Base-by-base conservation (phyloP, 306 rosid species). In the Pueraria montana region DNA sequence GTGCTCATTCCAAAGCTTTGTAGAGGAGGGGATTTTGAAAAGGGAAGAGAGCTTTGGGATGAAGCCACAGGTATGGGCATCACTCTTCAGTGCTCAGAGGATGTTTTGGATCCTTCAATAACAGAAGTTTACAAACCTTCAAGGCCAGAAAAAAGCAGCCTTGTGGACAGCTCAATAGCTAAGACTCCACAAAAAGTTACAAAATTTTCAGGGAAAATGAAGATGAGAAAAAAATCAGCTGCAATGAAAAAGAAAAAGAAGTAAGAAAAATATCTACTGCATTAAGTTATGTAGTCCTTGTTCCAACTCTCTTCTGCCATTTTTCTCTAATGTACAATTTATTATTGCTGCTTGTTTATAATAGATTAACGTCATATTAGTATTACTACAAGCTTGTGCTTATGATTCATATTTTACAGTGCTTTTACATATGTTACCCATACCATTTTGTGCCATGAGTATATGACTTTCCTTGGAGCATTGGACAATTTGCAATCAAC, bases 1-100 rank as follows among this genome's bases (percentile, higher is more conserved):
- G 91, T 91, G 68, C 91, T 94, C 55, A 94, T 94, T 71, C 93
- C 96, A 50, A 94, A 93, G 84, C 86, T 92, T 36, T 91, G 92
- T 63, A 84, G 84, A 72, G 94, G 90, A 82, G 97, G 98, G 61
- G 88, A 84, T 76, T 91, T 91, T 79, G 94, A 83, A 52, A 93
- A 87, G 85, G 98, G 96, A 21, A 90, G 84, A 78, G 88, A 91
- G 77, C 95, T 91, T 20, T 94, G 97, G 97, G 88, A 91, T 42
- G 97, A 94, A 75, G 98, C 97, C 53, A 27, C 42, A 16, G 17
- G 58, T 11, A 81, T 88, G 94, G 96, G 96, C n/a, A 74, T 92
- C n/a, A 11, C 84, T 75, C 93, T 91, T 80, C 62, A 79, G 77
- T 94, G 92, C 88, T 82, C 92, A 18, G 81, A 70, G 21, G 89